These are phyloP conservation scores for Neofusicoccum cordaticola DNA, from an alignment of 2,329 filamentous ascomycete species.

Conservation along the genomic window DNA sequence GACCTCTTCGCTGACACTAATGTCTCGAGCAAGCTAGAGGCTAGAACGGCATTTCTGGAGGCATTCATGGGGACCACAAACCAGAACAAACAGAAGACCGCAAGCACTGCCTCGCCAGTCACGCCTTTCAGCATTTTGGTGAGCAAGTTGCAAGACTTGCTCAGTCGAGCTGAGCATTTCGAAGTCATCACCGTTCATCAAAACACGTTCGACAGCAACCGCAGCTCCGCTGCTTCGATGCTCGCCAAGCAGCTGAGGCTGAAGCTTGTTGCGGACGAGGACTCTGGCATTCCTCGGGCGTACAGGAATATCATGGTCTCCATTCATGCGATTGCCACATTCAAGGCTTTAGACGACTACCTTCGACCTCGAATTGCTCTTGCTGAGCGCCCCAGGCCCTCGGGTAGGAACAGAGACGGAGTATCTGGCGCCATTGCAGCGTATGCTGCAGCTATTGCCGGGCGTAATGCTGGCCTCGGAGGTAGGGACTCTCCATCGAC, in stretches of 20 bases:
- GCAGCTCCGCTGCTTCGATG: constrained; percentile 92
- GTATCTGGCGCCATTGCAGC: constrained; percentile 69
- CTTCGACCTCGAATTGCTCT: constrained; percentile 83
- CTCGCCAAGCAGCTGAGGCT: constrained; percentile 91
- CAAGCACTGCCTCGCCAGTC: constrained; percentile 64
- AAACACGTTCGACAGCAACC: constrained; percentile 83
- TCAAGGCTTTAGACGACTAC: constrained; percentile 95
- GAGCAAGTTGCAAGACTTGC: constrained; percentile 89
- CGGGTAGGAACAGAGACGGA: constrained; percentile 55
- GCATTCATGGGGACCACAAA: constrained; percentile 82
- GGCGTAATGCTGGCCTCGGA: constrained; percentile 38
- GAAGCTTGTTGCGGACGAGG: constrained; percentile 83
- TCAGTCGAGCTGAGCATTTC: constrained; percentile 96
- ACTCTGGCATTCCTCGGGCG: constrained; percentile 80
- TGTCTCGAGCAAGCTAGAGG: constrained; percentile 53
- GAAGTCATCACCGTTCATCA: constrained; percentile 95
- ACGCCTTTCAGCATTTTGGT: constrained; percentile 89
- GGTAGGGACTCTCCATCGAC: constrained; percentile 28
- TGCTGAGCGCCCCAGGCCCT: constrained; percentile 67
- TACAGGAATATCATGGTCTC: constrained; percentile 97
- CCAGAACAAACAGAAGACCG: constrained; percentile 59
- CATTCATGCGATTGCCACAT: constrained; percentile 96
- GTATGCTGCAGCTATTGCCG: constrained; percentile 71
- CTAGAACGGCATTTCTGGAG: constrained; percentile 80
- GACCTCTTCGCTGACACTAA: constrained; percentile 75